Percentiles rank a stretch among this genome's conserved stretches.
These are phyloP conservation scores for Lactarius hengduanensis DNA, from an alignment of 768 basidiomycete species.

Conservation along the genomic window DNA sequence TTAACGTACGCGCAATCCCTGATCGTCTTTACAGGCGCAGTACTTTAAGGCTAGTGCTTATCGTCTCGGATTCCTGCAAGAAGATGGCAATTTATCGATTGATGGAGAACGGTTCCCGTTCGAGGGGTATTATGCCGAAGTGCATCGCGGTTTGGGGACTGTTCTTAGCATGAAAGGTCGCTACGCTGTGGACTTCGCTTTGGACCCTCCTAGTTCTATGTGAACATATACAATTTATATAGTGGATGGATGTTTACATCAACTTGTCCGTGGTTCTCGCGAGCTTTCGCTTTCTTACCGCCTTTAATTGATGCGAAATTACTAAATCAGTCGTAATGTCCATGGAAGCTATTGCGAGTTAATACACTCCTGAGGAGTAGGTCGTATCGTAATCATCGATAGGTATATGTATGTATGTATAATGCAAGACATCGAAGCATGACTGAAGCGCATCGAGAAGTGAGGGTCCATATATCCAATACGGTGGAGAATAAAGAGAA, in stretches of 20 bases:
- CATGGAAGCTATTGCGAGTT: neutral
- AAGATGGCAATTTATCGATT: slow-evolving; percentile 58
- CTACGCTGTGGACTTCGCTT: slow-evolving; percentile 55
- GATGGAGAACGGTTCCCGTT: slow-evolving; percentile 81
- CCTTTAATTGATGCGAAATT: neutral
- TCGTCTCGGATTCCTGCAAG: slow-evolving; percentile 58
- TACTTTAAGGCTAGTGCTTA: slow-evolving; percentile 77
- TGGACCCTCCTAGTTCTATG: neutral
- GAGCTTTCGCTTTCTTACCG: neutral
- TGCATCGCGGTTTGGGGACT: slow-evolving; percentile 63
- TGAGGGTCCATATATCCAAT: slow-evolving; percentile 19
- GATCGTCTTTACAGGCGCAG: slow-evolving; percentile 47
- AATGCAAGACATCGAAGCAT: slow-evolving; percentile 25
- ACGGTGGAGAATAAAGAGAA: slow-evolving; percentile 15
- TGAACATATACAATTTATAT: neutral
- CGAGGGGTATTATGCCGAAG: slow-evolving; percentile 74
- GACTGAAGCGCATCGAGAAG: slow-evolving; percentile 11
- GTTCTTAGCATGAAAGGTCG: slow-evolving; percentile 61
- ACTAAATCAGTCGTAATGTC: slow-evolving; percentile 1
- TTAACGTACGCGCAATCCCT: neutral
- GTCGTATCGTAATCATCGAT: slow-evolving; percentile 15
- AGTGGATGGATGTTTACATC: neutral
- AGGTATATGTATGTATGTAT: slow-evolving; percentile 16
- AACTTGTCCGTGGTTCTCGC: neutral
- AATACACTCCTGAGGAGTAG: slow-evolving; percentile 12